phyloP scores from a whole-genome alignment of 1,284 basidiomycete genomes.

The Leccinum solheimii region DNA sequence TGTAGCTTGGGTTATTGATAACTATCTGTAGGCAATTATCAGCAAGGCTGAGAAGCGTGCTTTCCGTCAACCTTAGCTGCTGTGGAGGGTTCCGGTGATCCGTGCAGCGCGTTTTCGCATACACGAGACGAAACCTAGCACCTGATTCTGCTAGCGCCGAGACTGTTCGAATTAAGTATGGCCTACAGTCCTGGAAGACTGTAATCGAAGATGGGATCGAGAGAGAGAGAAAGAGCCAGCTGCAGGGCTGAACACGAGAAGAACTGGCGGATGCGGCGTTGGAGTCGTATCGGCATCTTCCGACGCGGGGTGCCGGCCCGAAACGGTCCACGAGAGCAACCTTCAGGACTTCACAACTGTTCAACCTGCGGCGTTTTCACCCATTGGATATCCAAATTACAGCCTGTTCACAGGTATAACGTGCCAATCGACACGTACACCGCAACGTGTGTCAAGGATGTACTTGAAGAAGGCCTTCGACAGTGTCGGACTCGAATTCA shows the following conservation, averaged over 20 bases:
- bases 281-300: not conserved
- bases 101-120: not conserved
- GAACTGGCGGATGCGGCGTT: not conserved
- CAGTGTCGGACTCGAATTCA: not conserved
- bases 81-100: not conserved
- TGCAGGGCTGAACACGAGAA: not conserved
- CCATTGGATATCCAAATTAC: not conserved
- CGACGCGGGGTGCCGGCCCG: not conserved
- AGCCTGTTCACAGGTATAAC: not conserved
- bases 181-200: not conserved
- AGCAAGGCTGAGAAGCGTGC: not conserved
- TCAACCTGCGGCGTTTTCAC: not conserved
- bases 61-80: not conserved
- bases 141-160: not conserved
- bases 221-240: not conserved
- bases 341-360: not conserved
- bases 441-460: not conserved
- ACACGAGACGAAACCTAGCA: not conserved
- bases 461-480: not conserved
- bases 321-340: not conserved
- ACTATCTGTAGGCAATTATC: not conserved
- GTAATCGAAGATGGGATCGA: not conserved
- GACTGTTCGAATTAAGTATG: not conserved
- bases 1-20: not conserved
- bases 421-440: not conserved